Conservation (phyloP, 495 filamentous ascomycete species). For the Aspergillus incahuasiensis region DNA sequence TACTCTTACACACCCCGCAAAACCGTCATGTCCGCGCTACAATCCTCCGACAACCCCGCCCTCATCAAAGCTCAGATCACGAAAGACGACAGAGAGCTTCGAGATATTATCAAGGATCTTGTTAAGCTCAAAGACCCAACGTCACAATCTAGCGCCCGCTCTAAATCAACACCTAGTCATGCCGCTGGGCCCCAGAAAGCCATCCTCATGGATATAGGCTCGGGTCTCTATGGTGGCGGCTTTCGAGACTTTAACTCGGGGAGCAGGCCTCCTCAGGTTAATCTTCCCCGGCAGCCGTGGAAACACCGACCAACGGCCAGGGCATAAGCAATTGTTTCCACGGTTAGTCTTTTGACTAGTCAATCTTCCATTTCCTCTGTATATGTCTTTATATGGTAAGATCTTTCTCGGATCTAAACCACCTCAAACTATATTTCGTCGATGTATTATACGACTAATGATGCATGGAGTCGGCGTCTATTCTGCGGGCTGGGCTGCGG, state of each 20-base stretch:
- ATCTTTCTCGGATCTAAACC: neutral
- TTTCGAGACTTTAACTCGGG: constrained; percentile 26
- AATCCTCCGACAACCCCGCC: constrained; percentile 46
- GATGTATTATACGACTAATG: constrained; percentile 18
- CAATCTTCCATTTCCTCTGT: constrained; percentile 5
- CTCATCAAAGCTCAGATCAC: constrained; percentile 85
- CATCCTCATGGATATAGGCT: constrained; percentile 43
- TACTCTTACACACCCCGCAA: constrained; percentile 64
- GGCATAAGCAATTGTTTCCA: constrained; percentile 17
- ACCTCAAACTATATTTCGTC: constrained; percentile 1
- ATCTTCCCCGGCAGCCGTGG: constrained; percentile 30
- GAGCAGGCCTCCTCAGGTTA: constrained; percentile 28
- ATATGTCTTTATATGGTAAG: constrained; percentile 5
- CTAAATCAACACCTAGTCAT: constrained; percentile 21
- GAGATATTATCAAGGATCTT: constrained; percentile 62
- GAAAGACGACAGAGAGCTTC: constrained; percentile 66
- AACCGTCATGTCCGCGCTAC: constrained; percentile 73
- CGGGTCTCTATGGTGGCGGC: constrained; percentile 31
- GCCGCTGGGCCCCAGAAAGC: constrained; percentile 42
- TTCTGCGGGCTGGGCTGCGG: neutral
- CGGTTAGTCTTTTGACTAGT: neutral
- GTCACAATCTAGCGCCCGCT: constrained; percentile 10
- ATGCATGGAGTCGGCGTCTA: constrained; percentile 21
- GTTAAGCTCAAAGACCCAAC: constrained; percentile 19
- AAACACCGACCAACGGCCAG: constrained; percentile 35